Conservation (phyloP, 805 yeast genomes). For the Candida nonsorbophila region DNA sequence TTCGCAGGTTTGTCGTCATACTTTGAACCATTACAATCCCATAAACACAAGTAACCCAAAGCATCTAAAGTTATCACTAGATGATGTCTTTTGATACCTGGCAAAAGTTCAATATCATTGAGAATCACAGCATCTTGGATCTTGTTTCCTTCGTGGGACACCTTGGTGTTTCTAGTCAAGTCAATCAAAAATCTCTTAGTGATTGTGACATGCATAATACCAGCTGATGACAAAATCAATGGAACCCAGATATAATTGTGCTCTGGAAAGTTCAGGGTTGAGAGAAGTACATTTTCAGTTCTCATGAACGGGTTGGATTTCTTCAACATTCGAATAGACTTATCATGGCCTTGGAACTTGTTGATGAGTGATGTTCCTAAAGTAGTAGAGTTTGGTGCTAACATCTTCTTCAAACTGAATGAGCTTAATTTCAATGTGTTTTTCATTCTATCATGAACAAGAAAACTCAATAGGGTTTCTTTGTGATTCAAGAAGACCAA, state of each 20-base stretch:
- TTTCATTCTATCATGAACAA: slow-evolving; percentile 34
- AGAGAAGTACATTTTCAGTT: slow-evolving; percentile 24
- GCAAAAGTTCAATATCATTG: slow-evolving; percentile 22
- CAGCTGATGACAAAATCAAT: slow-evolving; percentile 13
- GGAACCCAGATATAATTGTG: slow-evolving; percentile 42
- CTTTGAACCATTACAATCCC: slow-evolving; percentile 49
- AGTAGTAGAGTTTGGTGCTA: slow-evolving; percentile 1
- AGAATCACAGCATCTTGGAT: slow-evolving; percentile 29
- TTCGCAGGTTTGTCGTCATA: slow-evolving; percentile 25
- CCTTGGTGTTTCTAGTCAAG: slow-evolving; percentile 2
- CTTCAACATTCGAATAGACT: slow-evolving; percentile 63
- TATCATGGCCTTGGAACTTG: slow-evolving; percentile 80
- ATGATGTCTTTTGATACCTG: slow-evolving; percentile 18
- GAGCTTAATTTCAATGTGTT: slow-evolving; percentile 24
- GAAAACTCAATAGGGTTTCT: slow-evolving; percentile 11
- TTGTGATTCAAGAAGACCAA: slow-evolving; percentile 8
- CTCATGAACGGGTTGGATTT: slow-evolving; percentile 45
- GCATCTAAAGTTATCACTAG: slow-evolving; percentile 26
- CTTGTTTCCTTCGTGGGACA: slow-evolving; percentile 1
- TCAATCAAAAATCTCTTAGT: slow-evolving; percentile 29
- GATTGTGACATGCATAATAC: slow-evolving; percentile 16
- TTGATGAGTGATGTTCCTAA: slow-evolving; percentile 20
- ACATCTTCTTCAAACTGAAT: slow-evolving; percentile 10
- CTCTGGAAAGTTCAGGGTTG: slow-evolving; percentile 32
- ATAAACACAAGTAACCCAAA: slow-evolving; percentile 42